Evolutionary conservation across 2,329 filamentous ascomycete genomes (phyloP), one percentile per base, ranked within the genome.

Genomic region (Lachnellula subtilissima): DNA sequence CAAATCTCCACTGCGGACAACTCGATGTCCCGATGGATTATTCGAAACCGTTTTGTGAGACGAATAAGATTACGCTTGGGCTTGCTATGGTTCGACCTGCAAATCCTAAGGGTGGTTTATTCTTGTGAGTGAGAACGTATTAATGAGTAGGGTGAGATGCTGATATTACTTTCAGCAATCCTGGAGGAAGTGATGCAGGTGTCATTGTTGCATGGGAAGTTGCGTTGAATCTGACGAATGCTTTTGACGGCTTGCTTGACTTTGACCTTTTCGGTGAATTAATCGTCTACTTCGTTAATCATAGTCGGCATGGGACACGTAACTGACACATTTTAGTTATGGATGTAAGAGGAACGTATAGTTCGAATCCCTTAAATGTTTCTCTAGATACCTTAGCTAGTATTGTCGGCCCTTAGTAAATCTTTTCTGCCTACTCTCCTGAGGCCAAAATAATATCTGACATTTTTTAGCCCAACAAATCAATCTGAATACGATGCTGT

Each of bases 1-100:
- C 55, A 12, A 54, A 42, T 17, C 50, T 60, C 2, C 53, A 56
- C 36, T 60, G 55, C 19, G 53, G 58, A 5, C 47, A 52, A 25
- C 25, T 60, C n/a, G 55, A 60, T 50, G 58, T 60, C 15, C 55
- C 58, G 35, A 60, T 58, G 58, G 58, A 60, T 36, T 56, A 60
- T 36, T 51, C 55, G 6, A 56, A 54, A 11, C 58, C 58, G 7
- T 43, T 56, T 14, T 53, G 22, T 9, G 36, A 48, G 12, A 32
- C 28, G 2, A 60, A 60, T 28, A 60, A 25, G 40, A 60, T 60
- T n/a, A 60, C 55, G 2, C 42, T 60, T 23, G 55, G 55, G 25
- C 32, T 60, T 2, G 53, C 50, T 2, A 60, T 57, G 55, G 48
- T 54, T 23, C 47, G 58, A 37, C 55, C 55, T 23, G 32, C 22